Base-by-base conservation (phyloP, 768 basidiomycete genomes). In the Mycena epipterygia region DNA sequence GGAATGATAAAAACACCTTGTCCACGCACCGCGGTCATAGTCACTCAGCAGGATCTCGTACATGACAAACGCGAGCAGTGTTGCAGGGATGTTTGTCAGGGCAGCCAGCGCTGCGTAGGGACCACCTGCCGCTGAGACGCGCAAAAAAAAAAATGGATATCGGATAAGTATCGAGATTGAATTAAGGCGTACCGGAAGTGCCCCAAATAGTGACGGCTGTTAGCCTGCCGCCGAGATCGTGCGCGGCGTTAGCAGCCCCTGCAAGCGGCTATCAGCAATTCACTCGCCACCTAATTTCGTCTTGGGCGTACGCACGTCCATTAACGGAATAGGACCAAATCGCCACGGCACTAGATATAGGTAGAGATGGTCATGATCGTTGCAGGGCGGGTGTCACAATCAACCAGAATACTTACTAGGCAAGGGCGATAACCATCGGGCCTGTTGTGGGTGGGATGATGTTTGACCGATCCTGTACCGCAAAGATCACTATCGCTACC, bases 141-240 rank as follows among this genome's bases (percentile, higher is more conserved):
- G 4, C 17, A 19, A 11, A 5, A 17, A 3, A 8, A 23, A 1
- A 23, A 9, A 19, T 11, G 2, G 39, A 5, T 19, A 19, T 39
- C n/a, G 3, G 25, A n/a, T n/a, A n/a, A n/a, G n/a, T 23, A 37
- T 0, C 4, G 35, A 13, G 44, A 46, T 46, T 2, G 13, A 60
- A 8, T 12, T 12, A 14, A 14, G n/a, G 60, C 78, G 27, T 70
- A 84, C 86, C 85, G 68, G 77, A 73, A 3, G 33, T 74, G 17
- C 91, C 91, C 86, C 89, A 92, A 58, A 92, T 85, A 4, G 89
- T 83, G 78, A 93, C 75, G 1, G 85, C 87, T 72, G 86, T 84
- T n/a, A 93, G 70, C 21, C 91, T 87, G 3, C 85, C 89, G 27
- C 92, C 92, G 51, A 93, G 27, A 75, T 93, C 92, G 74, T 92